phyloP scores from a whole-genome alignment of 306 rosid species.

The Macrotyloma uniflorum region DNA sequence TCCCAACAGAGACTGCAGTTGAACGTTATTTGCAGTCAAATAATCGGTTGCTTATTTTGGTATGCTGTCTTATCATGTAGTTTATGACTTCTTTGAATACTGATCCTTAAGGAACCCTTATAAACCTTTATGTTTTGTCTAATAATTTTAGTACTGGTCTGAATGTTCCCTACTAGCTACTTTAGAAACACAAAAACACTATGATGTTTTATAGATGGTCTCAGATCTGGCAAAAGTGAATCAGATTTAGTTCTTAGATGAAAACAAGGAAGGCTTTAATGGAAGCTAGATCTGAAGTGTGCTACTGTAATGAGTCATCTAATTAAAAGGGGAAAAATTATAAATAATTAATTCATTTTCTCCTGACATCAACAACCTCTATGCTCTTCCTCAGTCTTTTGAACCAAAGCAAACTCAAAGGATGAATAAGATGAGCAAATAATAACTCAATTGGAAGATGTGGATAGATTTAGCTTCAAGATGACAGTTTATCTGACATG shows the following conservation, averaged over 20 bases:
- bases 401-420: not conserved
- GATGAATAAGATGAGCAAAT: not conserved
- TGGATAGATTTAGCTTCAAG: not conserved
- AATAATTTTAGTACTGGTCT: not conserved
- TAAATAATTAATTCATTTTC: not conserved
- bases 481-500: not conserved
- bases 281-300: constrained; percentile 9
- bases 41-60: constrained; percentile 84
- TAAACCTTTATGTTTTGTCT: not conserved
- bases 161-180: not conserved
- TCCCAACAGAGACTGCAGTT: constrained; percentile 60
- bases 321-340: not conserved
- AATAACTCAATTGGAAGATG: not conserved
- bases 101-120: constrained; percentile 2
- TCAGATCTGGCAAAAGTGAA: not conserved
- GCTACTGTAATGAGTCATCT: not conserved
- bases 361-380: not conserved
- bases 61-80: constrained; percentile 42
- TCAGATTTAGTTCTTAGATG: not conserved
- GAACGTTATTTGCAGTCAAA: constrained; percentile 54
- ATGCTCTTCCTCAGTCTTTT: not conserved
- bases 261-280: constrained; percentile 26
- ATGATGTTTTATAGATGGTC: not conserved
- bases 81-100: constrained; percentile 29
- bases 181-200: constrained; percentile 21